phyloP scores from a whole-genome alignment of 805 yeast species.

The Kluyveromyces starmeri region DNA sequence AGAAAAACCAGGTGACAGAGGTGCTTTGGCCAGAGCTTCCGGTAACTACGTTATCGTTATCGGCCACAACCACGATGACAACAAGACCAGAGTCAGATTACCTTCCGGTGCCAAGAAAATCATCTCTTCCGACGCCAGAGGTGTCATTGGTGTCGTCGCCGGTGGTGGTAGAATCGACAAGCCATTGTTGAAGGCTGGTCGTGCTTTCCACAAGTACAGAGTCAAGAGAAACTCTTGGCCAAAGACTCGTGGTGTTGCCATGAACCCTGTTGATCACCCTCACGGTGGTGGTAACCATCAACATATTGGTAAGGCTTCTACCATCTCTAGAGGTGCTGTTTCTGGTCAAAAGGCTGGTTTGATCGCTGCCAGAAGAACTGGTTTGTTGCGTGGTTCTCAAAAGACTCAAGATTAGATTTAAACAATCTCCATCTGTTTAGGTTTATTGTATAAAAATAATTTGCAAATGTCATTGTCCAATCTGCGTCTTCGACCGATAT shows the following conservation, averaged over 20 bases:
- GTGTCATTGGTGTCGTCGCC: constrained; percentile 99
- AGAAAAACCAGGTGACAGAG: constrained; percentile 99
- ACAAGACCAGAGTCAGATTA: constrained; percentile 97
- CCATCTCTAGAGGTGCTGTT: constrained; percentile 98
- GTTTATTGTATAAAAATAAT: constrained; percentile 7
- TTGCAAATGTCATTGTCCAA: constrained; percentile 13
- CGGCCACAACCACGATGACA: constrained; percentile 99
- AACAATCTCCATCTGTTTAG: constrained; percentile 5
- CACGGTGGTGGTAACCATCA: constrained; percentile 99
- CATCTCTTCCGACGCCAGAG: constrained; percentile 93
- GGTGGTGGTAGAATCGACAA: constrained; percentile 99
- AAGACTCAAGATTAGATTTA: constrained; percentile 64
- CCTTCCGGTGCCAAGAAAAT: constrained; percentile 99
- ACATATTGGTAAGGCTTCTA: constrained; percentile 99
- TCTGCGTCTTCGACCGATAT: constrained; percentile 8
- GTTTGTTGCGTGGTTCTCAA: constrained; percentile 99
- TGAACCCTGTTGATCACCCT: constrained; percentile 99
- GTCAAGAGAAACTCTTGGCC: constrained; percentile 99
- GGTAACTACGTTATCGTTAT: constrained; percentile 99
- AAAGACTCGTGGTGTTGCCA: constrained; percentile 99
- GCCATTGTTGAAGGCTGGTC: constrained; percentile 99
- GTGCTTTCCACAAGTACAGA: constrained; percentile 99
- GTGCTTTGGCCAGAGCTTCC: constrained; percentile 99
- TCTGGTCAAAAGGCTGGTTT: constrained; percentile 99
- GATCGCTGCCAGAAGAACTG: constrained; percentile 99